Evolutionary conservation across 1,284 basidiomycete genomes (phyloP).

Genomic region (Pascua guehoae): DNA sequence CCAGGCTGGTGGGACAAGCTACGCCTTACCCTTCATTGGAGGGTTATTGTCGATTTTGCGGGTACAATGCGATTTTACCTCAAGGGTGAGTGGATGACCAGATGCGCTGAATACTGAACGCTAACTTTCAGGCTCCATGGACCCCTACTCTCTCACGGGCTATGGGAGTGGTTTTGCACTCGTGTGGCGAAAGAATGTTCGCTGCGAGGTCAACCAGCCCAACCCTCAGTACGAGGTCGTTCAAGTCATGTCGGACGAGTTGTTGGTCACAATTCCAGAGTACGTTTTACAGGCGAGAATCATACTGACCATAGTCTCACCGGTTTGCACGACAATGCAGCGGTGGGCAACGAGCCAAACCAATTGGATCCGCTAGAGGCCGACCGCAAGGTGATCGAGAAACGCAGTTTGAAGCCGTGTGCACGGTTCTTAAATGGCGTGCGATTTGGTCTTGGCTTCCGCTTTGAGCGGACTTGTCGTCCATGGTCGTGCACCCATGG

Average conservation of each 20-base stretch:
- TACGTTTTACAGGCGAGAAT: constrained; percentile 44
- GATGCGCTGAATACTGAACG: constrained; percentile 4
- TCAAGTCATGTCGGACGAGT: constrained; percentile 76
- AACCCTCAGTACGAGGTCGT: constrained; percentile 76
- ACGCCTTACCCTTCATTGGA: constrained; percentile 80
- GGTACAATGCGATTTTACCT: constrained; percentile 74
- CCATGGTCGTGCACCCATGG: constrained; percentile 65
- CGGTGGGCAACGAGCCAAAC: constrained; percentile 41
- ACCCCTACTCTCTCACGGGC: constrained; percentile 74
- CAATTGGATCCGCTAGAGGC: constrained; percentile 3
- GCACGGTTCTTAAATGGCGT: constrained; percentile 83
- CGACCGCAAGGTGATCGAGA: constrained; percentile 8
- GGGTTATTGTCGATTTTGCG: constrained; percentile 65
- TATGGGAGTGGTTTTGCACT: constrained; percentile 84
- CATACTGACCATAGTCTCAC: constrained; percentile 39
- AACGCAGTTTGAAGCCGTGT: constrained; percentile 56
- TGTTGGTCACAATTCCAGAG: constrained; percentile 80
- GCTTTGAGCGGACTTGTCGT: constrained; percentile 79
- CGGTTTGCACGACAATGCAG: constrained; percentile 51
- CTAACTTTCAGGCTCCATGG: constrained; percentile 62
- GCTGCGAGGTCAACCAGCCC: constrained; percentile 66
- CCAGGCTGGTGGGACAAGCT: constrained; percentile 97
- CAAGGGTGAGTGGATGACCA: constrained; percentile 61
- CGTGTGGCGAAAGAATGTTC: constrained; percentile 75
- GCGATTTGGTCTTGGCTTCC: constrained; percentile 83